phyloP scores from a whole-genome alignment of 2,329 filamentous ascomycete species.

The Penicillium sp. region DNA sequence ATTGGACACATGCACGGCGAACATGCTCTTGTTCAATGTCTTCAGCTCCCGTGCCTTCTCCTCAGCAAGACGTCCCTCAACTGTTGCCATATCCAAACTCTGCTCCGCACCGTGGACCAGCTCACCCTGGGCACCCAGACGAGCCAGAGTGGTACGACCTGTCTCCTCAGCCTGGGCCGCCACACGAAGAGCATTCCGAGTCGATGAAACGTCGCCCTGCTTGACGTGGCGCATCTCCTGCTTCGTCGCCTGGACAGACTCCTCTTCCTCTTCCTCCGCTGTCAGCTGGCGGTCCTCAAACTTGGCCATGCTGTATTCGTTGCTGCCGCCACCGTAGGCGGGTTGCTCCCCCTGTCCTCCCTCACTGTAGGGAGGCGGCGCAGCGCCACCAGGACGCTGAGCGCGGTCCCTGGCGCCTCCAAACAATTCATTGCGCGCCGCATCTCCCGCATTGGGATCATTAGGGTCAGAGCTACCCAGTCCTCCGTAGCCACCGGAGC shows the following conservation, averaged over 20 bases:
- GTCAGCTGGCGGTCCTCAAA: conserved; percentile 76
- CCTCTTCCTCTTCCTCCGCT: conserved; percentile 74
- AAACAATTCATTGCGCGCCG: conserved; percentile 59
- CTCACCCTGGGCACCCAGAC: conserved; percentile 77
- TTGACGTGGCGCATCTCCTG: conserved; percentile 74
- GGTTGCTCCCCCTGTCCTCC: conserved; percentile 14
- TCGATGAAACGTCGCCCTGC: conserved; percentile 72
- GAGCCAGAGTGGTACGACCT: conserved; percentile 69
- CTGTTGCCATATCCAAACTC: conserved; percentile 77
- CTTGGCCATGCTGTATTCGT: conserved; percentile 38
- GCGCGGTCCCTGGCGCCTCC: conserved; percentile 55
- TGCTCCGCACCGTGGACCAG: conserved; percentile 78
- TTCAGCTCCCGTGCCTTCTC: conserved; percentile 82
- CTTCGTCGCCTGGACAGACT: conserved; percentile 71
- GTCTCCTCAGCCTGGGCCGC: conserved; percentile 70
- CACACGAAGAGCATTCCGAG: conserved; percentile 67
- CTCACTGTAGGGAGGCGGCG: conserved; percentile 29
- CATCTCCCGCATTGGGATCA: conserved; percentile 52
- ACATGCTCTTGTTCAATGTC: conserved; percentile 86
- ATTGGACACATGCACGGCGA: conserved; percentile 75
- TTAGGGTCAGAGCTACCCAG: conserved; percentile 52
- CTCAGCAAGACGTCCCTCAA: conserved; percentile 72
- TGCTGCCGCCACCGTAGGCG: conserved; percentile 35
- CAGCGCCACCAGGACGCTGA: conserved; percentile 32
- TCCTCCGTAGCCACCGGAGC: conserved; percentile 57